A percentile compares a stretch with the other conserved stretches of the same genome.
These are phyloP conservation scores for Neurospora cerealis DNA, from an alignment of 495 filamentous ascomycete genomes.

Conservation along the genomic window DNA sequence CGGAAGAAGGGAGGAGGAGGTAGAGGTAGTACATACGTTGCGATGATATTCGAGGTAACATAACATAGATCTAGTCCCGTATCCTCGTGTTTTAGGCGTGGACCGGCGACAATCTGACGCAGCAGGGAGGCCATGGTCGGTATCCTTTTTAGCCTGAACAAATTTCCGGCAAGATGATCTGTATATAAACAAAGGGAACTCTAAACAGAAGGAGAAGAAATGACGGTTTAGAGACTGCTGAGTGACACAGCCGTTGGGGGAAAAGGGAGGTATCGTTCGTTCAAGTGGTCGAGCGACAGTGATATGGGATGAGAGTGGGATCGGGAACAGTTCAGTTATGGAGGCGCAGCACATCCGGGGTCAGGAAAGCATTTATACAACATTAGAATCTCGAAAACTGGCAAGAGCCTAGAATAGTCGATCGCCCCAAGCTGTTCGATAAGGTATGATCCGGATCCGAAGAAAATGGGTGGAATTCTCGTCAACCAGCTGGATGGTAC, in stretches of 20 bases:
- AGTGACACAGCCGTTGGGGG: neutral
- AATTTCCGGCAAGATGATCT: neutral
- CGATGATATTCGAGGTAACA: slow-evolving; percentile 69
- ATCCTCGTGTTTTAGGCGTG: slow-evolving; percentile 71
- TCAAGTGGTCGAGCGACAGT: neutral
- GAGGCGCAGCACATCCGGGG: neutral
- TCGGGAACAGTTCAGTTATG: neutral
- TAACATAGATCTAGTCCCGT: slow-evolving; percentile 92
- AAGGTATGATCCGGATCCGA: neutral
- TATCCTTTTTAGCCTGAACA: neutral
- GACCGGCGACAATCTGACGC: slow-evolving; percentile 58
- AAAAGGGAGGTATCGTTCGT: neutral
- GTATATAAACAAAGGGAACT: neutral
- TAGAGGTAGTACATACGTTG: slow-evolving; percentile 37
- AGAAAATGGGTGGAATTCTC: neutral
- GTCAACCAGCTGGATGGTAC: neutral
- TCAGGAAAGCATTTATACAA: neutral
- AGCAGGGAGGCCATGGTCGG: slow-evolving; percentile 41
- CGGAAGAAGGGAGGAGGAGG: neutral
- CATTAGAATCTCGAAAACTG: neutral
- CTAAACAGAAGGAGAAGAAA: neutral
- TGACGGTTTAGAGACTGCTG: neutral
- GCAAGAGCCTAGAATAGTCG: neutral
- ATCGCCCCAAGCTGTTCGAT: neutral
- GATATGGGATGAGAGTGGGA: neutral